Evolutionary conservation across 306 rosid genomes (phyloP), one percentile per base, ranked within the genome.

Genomic region (Prunus dulcis): DNA sequence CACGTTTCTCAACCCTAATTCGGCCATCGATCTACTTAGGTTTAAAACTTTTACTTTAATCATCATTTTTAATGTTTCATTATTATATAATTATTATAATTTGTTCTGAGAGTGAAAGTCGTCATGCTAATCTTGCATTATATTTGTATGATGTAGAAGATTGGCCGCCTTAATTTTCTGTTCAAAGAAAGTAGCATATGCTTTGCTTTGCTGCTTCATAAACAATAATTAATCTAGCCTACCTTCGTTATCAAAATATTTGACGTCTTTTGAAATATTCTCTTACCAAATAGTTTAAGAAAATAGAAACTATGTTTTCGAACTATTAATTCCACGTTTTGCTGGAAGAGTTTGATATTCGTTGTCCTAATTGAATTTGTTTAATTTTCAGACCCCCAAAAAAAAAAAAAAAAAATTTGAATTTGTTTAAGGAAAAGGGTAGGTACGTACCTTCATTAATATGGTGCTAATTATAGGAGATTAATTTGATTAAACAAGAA

Each of bases 1-100:
- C 90, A 89, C 89, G 78, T 79, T 79, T 83, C 86, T 49, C 72
- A 64, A 64, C 82, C 34, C 81, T 75, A 61, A 87, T 83, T 89
- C 84, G 84, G 63, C 84, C 52, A 71, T 58, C 23, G 6, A 22
- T 46, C 12, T 53, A 45, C 50, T 72, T 80, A 64, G 34, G 32
- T 60, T 69, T 64, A 68, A 61, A 61, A 43, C 77, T 46, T 56
- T 55, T 72, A 52, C 79, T 64, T 82, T 79, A 58, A 58, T 77
- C 81, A 71, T 73, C 80, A 80, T 68, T 65, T 46, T 30, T 6
- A 61, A 12, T 27, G 64, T 3, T 62, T 28, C 14, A 60, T 60
- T 22, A 25, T 62, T 62, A 34, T 34, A 34, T 34, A 6, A 34
- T 34, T 34, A 8, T 34, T 34, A 2, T 49, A 49, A 11, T 11